Evolutionary conservation across 2,329 filamentous ascomycete genomes (phyloP).

Genomic region (Talaromyces sp.): DNA sequence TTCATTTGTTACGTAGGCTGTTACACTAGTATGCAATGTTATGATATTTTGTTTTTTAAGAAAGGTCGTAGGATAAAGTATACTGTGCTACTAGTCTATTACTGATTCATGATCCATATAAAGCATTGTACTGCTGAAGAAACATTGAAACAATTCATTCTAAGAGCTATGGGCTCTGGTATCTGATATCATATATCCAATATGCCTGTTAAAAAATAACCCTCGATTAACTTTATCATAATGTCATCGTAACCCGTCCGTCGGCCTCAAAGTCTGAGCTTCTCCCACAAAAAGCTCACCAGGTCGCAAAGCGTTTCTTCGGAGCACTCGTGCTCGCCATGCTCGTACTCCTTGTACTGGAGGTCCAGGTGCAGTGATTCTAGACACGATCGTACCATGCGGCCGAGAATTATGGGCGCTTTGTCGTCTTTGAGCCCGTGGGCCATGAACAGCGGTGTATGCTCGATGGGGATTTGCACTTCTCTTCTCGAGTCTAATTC

Average conservation of each 20-base stretch:
- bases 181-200: neutral
- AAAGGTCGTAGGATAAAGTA: too few relatives aligned
- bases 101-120: neutral
- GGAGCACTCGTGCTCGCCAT: neutral
- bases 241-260: too few relatives aligned
- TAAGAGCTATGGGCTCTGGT: neutral
- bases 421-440: slow-evolving; percentile 2
- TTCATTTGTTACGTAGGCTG: neutral
- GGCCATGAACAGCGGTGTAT: slow-evolving; percentile 4
- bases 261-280: neutral
- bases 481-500: neutral
- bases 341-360: neutral
- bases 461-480: neutral
- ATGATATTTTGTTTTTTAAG: neutral
- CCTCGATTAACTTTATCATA: too few relatives aligned
- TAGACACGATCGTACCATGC: neutral
- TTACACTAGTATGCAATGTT: neutral
- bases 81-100: too few relatives aligned
- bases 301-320: slow-evolving; percentile 4
- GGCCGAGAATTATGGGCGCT: neutral
- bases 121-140: neutral
- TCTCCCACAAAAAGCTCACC: slow-evolving; percentile 2
- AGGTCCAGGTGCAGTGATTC: neutral
- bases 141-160: neutral
- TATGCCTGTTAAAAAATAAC: neutral